These are phyloP conservation scores for Podosphaera xanthii DNA, from an alignment of 2,329 filamentous ascomycete species.

Conservation along the genomic window DNA sequence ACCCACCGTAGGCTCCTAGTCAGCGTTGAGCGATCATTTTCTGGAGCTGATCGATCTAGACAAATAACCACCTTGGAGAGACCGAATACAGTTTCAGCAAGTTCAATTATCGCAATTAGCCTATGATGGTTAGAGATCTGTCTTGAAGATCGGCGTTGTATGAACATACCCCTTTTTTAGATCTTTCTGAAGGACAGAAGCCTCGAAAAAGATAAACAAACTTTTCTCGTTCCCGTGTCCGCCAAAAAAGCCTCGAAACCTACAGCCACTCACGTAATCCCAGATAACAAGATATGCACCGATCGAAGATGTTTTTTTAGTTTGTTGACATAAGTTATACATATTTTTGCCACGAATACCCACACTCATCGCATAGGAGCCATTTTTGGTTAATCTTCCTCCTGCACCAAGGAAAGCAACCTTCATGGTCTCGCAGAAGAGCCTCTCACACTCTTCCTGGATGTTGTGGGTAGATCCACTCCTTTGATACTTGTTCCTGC, in stretches of 20 bases:
- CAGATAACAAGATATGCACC: slow-evolving; percentile 18
- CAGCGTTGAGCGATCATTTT: slow-evolving; percentile 39
- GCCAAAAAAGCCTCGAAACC: slow-evolving; percentile 68
- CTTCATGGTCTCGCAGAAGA: slow-evolving; percentile 94
- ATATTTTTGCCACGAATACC: slow-evolving; percentile 32
- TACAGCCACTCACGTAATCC: slow-evolving; percentile 63
- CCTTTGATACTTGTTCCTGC: slow-evolving; percentile 26
- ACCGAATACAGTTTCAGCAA: slow-evolving; percentile 53
- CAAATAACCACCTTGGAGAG: slow-evolving; percentile 63
- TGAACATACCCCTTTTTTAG: slow-evolving; percentile 62
- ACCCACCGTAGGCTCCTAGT: slow-evolving; percentile 81
- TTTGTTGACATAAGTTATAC: slow-evolving; percentile 11
- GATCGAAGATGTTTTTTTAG: slow-evolving; percentile 8
- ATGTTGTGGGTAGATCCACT: slow-evolving; percentile 91
- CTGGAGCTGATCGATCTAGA: slow-evolving; percentile 47
- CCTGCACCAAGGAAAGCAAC: slow-evolving; percentile 91
- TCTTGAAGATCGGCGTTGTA: slow-evolving; percentile 1
- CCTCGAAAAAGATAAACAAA: slow-evolving; percentile 75
- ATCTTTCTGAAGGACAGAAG: slow-evolving; percentile 46
- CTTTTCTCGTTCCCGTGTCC: slow-evolving; percentile 47
- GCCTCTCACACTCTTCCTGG: slow-evolving; percentile 99
- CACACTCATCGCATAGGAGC: slow-evolving; percentile 54
- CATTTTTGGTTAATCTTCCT: slow-evolving; percentile 49
- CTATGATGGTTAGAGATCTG: slow-evolving; percentile 23
- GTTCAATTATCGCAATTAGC: slow-evolving; percentile 74